phyloP scores from a whole-genome alignment of 768 basidiomycete genomes.

The Hebeloma cylindrosporum region DNA sequence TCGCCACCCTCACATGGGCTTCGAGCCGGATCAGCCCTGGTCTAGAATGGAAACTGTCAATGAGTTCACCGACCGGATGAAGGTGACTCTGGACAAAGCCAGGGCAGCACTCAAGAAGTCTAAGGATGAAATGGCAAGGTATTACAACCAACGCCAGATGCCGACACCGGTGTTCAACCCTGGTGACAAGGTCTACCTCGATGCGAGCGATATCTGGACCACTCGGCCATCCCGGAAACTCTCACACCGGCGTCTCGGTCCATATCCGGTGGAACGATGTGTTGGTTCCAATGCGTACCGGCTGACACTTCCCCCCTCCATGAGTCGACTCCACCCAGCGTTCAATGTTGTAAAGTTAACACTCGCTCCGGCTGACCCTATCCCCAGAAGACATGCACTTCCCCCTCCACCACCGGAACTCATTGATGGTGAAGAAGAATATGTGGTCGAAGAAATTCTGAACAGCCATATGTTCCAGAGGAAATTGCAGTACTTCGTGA shows the following conservation, averaged over 20 bases:
- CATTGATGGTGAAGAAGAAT: constrained; percentile 11
- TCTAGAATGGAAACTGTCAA: constrained; percentile 16
- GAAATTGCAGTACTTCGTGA: constrained; percentile 16
- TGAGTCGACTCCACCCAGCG: constrained; percentile 19
- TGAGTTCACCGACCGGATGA: constrained; percentile 23
- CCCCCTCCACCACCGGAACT: constrained; percentile 10
- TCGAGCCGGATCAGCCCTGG: constrained; percentile 15
- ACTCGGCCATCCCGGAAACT: constrained; percentile 14
- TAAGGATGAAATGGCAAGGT: too few relatives aligned
- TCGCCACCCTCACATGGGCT: constrained; percentile 21
- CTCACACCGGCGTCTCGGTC: constrained; percentile 12
- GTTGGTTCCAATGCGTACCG: constrained; percentile 12
- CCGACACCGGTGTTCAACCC: too few relatives aligned
- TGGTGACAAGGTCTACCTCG: constrained; percentile 18
- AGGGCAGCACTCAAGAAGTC: constrained; percentile 17
- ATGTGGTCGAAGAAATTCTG: too few relatives aligned
- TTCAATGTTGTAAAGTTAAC: constrained; percentile 13
- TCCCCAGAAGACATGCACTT: background rate
- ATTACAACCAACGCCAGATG: too few relatives aligned
- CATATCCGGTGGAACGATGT: constrained; percentile 5
- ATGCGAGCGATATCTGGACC: constrained; percentile 6
- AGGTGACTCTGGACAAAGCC: constrained; percentile 9
- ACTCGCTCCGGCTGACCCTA: constrained; percentile 2
- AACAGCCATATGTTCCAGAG: constrained; percentile 1
- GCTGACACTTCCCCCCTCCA: constrained; percentile 13